Conservation (phyloP, 2,329 filamentous ascomycete genomes). For the Cryoendolithus antarcticus region DNA sequence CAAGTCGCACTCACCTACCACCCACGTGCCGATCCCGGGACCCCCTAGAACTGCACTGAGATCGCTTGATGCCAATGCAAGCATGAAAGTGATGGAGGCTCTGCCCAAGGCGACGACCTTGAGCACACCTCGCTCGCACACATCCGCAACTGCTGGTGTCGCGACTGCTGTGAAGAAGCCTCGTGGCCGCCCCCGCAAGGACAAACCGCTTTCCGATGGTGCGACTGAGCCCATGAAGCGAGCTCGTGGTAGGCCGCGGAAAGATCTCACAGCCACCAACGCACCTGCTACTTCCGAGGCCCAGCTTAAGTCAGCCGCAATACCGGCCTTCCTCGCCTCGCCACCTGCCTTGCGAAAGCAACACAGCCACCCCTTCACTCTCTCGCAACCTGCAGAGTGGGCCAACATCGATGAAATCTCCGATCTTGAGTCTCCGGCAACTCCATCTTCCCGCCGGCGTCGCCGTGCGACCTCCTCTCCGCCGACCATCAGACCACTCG, state of each 20-base stretch:
- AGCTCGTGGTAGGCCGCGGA: constrained; percentile 8
- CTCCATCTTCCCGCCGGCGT: constrained; percentile 20
- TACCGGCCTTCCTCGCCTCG: background rate
- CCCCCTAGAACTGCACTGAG: constrained; percentile 11
- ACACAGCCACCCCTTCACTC: constrained; percentile 2
- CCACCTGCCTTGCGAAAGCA: background rate
- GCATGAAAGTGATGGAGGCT: background rate
- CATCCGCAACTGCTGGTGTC: background rate
- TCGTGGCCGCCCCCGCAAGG: constrained; percentile 15
- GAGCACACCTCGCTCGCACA: constrained; percentile 3
- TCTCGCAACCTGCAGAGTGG: constrained; percentile 13
- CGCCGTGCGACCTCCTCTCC: constrained; percentile 16
- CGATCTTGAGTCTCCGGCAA: constrained; percentile 18
- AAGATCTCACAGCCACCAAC: background rate
- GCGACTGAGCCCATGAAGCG: constrained; percentile 4
- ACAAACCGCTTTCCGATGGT: background rate
- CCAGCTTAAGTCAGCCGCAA: background rate
- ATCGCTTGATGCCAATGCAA: constrained; percentile 15
- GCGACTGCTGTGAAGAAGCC: constrained; percentile 5
- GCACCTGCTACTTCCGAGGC: background rate
- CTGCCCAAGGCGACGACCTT: constrained; percentile 1
- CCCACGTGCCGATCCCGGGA: background rate
- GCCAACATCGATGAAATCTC: constrained; percentile 22
- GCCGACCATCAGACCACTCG: constrained; percentile 10
- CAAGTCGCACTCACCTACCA: background rate